phyloP scores from a whole-genome alignment of 768 basidiomycete species.

The Mrakia blollopis region DNA sequence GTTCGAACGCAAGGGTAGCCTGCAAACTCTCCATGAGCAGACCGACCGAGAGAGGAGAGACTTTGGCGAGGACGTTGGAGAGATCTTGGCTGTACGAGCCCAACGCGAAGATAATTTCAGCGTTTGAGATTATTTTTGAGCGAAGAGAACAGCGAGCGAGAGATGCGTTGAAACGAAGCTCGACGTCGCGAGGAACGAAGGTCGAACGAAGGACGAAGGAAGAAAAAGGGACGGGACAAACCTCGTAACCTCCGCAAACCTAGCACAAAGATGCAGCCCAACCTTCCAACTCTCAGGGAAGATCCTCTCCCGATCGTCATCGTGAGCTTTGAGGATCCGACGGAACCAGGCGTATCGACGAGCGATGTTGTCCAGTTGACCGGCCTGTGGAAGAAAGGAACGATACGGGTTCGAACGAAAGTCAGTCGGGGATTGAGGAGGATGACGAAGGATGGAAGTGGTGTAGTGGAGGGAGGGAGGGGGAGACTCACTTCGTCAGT shows the following conservation, averaged over 20 bases:
- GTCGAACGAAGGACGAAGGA: not conserved
- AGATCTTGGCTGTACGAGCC: conserved; percentile 65
- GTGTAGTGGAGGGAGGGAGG: not conserved
- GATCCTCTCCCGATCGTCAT: conserved; percentile 73
- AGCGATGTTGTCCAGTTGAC: conserved; percentile 89
- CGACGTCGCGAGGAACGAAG: too few relatives aligned
- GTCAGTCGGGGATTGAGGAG: too few relatives aligned
- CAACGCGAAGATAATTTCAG: not conserved
- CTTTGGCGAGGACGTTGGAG: conserved; percentile 70
- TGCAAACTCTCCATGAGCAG: conserved; percentile 79
- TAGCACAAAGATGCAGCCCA: conserved; percentile 46
- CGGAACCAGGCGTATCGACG: conserved; percentile 94
- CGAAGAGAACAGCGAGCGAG: too few relatives aligned
- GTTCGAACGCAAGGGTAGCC: conserved; percentile 81
- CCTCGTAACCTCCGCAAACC: conserved; percentile 89
- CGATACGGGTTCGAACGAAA: not conserved
- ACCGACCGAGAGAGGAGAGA: conserved; percentile 62
- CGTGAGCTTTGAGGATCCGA: conserved; percentile 74
- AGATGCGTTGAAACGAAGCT: not conserved
- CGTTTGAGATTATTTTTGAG: too few relatives aligned
- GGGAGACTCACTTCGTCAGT: conserved; percentile 63
- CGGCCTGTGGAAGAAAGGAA: conserved; percentile 50
- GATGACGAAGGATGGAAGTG: not conserved
- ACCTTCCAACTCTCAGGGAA: conserved; percentile 86
- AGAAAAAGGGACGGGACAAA: conserved; percentile 42